Evolutionary conservation across 2,329 filamentous ascomycete genomes (phyloP), one percentile per base, ranked within the genome.

Genomic region (Exophiala sideris): DNA sequence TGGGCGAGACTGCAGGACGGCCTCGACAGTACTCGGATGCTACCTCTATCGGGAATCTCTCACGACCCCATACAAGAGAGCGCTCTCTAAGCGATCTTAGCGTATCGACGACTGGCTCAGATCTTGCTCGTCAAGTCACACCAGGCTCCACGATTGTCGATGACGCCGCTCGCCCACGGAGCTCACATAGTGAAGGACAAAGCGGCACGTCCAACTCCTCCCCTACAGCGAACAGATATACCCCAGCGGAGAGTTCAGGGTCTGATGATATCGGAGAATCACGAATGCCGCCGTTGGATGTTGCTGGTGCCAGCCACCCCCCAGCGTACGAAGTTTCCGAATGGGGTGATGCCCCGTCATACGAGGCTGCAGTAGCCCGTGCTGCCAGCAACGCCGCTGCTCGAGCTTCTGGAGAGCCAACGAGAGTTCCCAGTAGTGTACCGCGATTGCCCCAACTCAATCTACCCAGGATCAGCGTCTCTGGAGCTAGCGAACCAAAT

Each of bases 301-400:
- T 50, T 5, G 51, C 50, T 24, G 52, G 47, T 12, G 47, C 24
- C 7, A 52, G 42, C 36, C 57, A 41, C 5, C 73, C 73, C 36
- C 73, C 73, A 3, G 68, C 73, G 1, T 76, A 75, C 46, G 72
- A 75, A 2, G 60, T 69, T 21, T 56, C 73, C 21, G 58, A 62
- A 12, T 73, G 72, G 71, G 73, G 72, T 32, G 71, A 75, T 18
- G 73, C 71, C 8, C 73, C 73, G 9, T 66, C 71, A 0, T 76
- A 76, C 52, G 53, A 58, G 48, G 59, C 58, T 36, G 52, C 55
- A 14, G 45, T 62, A 5, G 57, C 60, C n/a, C 54, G 57, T n/a
- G 51, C 58, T 21, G 60, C 60, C 14, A 59, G 57, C 20, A 58
- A 50, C 18, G 58, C 56, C 18, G 52, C 52, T 21, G 49, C 50